Conservation (phyloP, 1,284 basidiomycete species). For the Phellinidium pouzarii region DNA sequence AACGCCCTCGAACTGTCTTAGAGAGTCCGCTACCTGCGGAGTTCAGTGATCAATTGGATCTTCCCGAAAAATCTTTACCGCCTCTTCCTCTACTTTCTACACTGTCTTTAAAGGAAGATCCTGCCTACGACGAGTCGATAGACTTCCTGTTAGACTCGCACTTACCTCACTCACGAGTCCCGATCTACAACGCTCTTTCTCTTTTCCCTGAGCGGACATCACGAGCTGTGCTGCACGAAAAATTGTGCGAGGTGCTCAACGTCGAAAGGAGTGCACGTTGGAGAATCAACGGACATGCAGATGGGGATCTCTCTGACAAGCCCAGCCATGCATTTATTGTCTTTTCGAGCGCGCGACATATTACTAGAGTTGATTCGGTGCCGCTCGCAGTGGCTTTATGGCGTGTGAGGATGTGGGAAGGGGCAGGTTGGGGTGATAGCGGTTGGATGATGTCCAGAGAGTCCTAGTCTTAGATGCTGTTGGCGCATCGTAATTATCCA, state of each 20-base stretch:
- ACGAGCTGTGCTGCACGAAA: slow-evolving; percentile 47
- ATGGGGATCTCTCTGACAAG: slow-evolving; percentile 25
- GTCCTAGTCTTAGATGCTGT: too few species aligned
- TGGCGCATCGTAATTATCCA: background rate
- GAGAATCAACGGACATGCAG: background rate
- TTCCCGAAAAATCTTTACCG: background rate
- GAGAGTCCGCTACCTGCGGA: slow-evolving; percentile 33
- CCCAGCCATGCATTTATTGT: slow-evolving; percentile 67
- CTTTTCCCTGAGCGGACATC: slow-evolving; percentile 55
- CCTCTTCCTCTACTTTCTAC: slow-evolving; percentile 3
- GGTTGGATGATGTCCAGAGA: slow-evolving; percentile 18
- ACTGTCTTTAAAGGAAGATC: background rate
- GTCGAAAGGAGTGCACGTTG: slow-evolving; percentile 37
- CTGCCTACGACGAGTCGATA: slow-evolving; percentile 5
- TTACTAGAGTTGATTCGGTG: slow-evolving; percentile 49
- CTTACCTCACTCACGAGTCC: slow-evolving; percentile 41
- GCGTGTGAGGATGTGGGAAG: slow-evolving; percentile 71
- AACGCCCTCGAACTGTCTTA: slow-evolving; percentile 36
- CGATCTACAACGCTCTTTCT: slow-evolving; percentile 58
- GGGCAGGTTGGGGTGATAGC: slow-evolving; percentile 30
- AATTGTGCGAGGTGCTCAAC: slow-evolving; percentile 41
- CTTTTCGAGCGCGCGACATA: slow-evolving; percentile 40
- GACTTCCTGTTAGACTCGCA: slow-evolving; percentile 19
- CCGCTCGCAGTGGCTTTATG: slow-evolving; percentile 64
- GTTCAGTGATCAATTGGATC: slow-evolving; percentile 9